Percentiles rank a stretch among this genome's conserved stretches.
These are phyloP conservation scores for Bigelowiella natans DNA, from an alignment of 78 protist species.

Conservation along the genomic window DNA sequence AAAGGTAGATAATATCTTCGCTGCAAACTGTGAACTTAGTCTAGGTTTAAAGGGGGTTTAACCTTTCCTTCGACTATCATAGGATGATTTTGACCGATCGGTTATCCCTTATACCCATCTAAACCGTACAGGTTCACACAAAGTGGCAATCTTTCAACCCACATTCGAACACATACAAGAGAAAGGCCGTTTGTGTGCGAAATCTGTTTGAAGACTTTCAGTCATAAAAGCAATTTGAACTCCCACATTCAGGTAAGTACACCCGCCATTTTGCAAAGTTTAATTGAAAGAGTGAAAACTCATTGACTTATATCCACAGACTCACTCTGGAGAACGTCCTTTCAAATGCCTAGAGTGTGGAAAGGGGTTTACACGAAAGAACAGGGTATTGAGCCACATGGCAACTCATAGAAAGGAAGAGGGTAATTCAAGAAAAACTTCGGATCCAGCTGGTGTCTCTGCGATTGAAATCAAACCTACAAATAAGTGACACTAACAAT, in stretches of 20 bases:
- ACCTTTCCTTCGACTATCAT: too few relatives aligned
- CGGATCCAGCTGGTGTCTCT: too few relatives aligned
- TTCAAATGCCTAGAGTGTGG: background rate
- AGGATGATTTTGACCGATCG: too few relatives aligned
- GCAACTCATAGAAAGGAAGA: background rate
- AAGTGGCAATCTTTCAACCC: background rate
- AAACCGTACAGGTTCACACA: too few relatives aligned
- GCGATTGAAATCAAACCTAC: too few relatives aligned
- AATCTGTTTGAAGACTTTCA: background rate
- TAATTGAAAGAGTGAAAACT: background rate
- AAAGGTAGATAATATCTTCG: too few relatives aligned
- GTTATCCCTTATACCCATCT: too few relatives aligned
- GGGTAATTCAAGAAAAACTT: too few relatives aligned
- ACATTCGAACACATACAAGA: background rate
- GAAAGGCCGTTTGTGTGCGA: background rate
- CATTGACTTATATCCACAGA: background rate
- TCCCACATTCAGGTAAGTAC: background rate
- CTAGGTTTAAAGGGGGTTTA: too few relatives aligned
- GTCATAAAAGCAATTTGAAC: background rate
- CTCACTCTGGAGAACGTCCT: background rate
- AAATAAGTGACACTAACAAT: too few relatives aligned
- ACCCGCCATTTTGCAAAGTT: background rate
- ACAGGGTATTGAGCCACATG: background rate
- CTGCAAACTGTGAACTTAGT: too few relatives aligned
- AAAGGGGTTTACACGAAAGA: background rate